These are phyloP conservation scores for Xylaria sp. DNA, from an alignment of 2,329 filamentous ascomycete species.

Conservation along the genomic window DNA sequence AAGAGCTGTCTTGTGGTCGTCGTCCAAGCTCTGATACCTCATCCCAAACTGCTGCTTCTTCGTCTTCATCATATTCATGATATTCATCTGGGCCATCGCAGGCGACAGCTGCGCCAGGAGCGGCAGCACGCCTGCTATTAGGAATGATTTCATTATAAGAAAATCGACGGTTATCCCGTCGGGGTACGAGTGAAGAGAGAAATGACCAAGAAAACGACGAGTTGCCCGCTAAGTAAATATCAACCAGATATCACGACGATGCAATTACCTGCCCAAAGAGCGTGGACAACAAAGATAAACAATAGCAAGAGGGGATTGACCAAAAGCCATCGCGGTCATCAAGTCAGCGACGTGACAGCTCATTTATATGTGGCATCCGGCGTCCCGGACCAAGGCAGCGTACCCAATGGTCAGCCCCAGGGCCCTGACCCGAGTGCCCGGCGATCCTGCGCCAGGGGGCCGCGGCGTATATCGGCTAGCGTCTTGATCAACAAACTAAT, in stretches of 20 bases:
- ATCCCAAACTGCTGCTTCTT: slow-evolving; percentile 10
- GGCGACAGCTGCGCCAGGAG: slow-evolving; percentile 15
- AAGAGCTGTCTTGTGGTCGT: neutral
- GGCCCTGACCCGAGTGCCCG: too few relatives aligned
- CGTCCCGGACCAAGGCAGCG: too few relatives aligned
- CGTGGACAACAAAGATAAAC: neutral
- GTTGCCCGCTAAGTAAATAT: neutral
- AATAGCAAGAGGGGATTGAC: too few relatives aligned
- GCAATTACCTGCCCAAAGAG: neutral
- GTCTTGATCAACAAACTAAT: too few relatives aligned
- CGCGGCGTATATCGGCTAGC: too few relatives aligned
- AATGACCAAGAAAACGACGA: neutral
- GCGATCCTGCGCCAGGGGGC: too few relatives aligned
- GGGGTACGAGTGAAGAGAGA: neutral
- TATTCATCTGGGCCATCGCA: neutral
- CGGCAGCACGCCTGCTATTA: slow-evolving; percentile 8
- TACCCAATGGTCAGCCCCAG: too few relatives aligned
- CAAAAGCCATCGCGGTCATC: too few relatives aligned
- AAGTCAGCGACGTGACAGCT: too few relatives aligned
- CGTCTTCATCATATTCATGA: neutral
- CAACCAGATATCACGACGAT: too few relatives aligned
- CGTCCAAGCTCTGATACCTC: slow-evolving; percentile 9
- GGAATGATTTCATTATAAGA: slow-evolving; percentile 9
- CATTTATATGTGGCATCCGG: too few relatives aligned
- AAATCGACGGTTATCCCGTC: neutral